Evolutionary conservation across 169 alveolate genomes (phyloP), one percentile per base, ranked within the genome.

Genomic region (Cryptosporidium tyzzeri): DNA sequence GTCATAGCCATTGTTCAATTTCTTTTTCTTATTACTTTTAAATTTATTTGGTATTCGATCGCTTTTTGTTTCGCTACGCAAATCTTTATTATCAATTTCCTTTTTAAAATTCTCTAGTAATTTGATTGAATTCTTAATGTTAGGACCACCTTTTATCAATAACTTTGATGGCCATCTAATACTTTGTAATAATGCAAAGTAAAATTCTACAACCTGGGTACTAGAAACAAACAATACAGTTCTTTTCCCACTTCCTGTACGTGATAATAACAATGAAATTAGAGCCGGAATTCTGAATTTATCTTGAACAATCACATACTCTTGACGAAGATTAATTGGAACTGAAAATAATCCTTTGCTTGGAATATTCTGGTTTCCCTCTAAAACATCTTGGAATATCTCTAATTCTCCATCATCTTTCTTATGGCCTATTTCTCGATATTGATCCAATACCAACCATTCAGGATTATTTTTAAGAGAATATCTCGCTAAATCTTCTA

Each of bases 401-500:
- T 80, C 67, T 44, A 41, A 21, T 14, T 62, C 45, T 31, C 71
- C 50, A 65, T 65, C 33, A n/a, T 16, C 8, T 31, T 37, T 31
- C 14, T 65, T 65, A 21, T 80, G 26, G 7, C 44, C 31, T 26
- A 80, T 80, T 62, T 65, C 80, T 51, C 37, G 6, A 44, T 80
- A 80, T 44, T 80, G 89, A 44, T 80, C 89, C 45, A 80, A 31
- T 16, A 80, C 35, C 8, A 80, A 29, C 89, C 89, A 80, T 70
- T 80, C 69, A 12, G 96, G 94, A 39, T 91, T 69, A 44, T 91
- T 86, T 0, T 92, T 92, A 58, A 94, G 59, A 29, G 95, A 94
- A 70, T 85, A 94, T 55, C 87, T 92, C 0, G 96, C 97, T 71
- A 95, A 65, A 35, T 93, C 91, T 51, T 85, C 93, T 39, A 95